phyloP scores from a whole-genome alignment of 1,284 basidiomycete species.

The Cystobasidium slooffiae region DNA sequence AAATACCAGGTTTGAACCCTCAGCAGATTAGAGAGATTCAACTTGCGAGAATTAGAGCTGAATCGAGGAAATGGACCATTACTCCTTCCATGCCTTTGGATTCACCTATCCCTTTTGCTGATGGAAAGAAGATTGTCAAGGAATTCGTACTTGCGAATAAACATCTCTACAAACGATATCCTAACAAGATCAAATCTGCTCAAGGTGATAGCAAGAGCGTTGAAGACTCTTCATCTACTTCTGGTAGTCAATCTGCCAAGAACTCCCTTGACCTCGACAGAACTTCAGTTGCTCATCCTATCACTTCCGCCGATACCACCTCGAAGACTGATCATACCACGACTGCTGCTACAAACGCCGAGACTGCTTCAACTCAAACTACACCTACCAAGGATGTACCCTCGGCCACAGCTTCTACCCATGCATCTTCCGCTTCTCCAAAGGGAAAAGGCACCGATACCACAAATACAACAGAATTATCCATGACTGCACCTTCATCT shows the following conservation, averaged over 20 bases:
- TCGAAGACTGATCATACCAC: background rate
- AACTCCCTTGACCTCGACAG: conserved; percentile 4
- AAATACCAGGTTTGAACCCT: conserved; percentile 23
- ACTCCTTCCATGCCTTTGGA: conserved; percentile 22
- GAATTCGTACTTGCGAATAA: conserved; percentile 21
- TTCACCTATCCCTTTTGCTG: conserved; percentile 16
- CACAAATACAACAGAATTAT: background rate
- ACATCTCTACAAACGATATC: conserved; percentile 18
- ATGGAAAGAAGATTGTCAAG: conserved; percentile 24
- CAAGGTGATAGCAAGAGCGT: background rate
- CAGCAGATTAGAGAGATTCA: conserved; percentile 26
- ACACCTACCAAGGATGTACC: conserved; percentile 19
- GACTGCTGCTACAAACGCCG: background rate
- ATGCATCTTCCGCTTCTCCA: background rate
- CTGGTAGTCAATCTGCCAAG: background rate
- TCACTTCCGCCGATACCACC: background rate
- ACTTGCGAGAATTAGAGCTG: conserved; percentile 15
- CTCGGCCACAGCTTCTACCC: background rate
- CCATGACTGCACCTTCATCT: conserved; percentile 1
- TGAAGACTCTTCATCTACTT: background rate
- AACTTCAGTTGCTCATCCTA: conserved; percentile 9
- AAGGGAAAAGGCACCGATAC: background rate
- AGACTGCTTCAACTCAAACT: background rate
- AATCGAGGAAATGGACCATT: conserved; percentile 34
- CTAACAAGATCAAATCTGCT: background rate